phyloP scores from a whole-genome alignment of 1,284 basidiomycete species.

The Coniophora puteana region DNA sequence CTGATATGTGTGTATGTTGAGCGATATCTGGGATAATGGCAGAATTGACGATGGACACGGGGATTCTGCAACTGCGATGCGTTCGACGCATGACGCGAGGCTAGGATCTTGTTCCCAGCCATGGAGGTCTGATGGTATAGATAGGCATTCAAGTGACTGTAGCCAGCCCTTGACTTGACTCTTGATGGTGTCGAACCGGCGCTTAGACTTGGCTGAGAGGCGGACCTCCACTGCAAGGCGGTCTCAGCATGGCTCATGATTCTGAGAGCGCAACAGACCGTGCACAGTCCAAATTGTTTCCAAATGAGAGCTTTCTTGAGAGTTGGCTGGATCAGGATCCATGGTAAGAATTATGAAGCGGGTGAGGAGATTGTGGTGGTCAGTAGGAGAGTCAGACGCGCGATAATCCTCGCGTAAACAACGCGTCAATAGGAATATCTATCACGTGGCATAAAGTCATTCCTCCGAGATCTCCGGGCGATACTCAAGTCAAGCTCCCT shows the following conservation, averaged over 20 bases:
- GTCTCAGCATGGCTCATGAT: constrained; percentile 3
- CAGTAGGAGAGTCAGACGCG: constrained; percentile 18
- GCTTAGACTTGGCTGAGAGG: constrained; percentile 58
- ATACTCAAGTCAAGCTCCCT: too few species aligned
- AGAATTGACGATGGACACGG: constrained; percentile 52
- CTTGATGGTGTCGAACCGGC: constrained; percentile 70
- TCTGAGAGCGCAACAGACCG: constrained; percentile 31
- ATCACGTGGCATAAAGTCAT: constrained; percentile 16
- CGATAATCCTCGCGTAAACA: too few species aligned
- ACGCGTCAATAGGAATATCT: constrained; percentile 33
- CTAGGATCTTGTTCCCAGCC: constrained; percentile 76
- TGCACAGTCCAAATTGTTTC: constrained; percentile 56
- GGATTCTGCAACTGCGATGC: constrained; percentile 73
- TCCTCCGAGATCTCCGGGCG: background rate
- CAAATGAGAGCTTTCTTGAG: too few species aligned
- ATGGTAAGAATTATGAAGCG: background rate
- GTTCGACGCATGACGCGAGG: constrained; percentile 73
- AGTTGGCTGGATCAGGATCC: too few species aligned
- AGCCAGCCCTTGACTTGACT: constrained; percentile 61
- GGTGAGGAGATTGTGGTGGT: constrained; percentile 13
- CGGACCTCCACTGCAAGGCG: constrained; percentile 75
- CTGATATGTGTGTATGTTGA: constrained; percentile 88
- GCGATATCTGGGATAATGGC: constrained; percentile 51
- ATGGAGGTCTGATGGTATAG: constrained; percentile 60
- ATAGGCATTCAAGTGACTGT: constrained; percentile 53